Percentiles rank a stretch among this genome's conserved stretches.
phyloP scores from a whole-genome alignment of 2,329 filamentous ascomycete species.

The Penicillium sp. region DNA sequence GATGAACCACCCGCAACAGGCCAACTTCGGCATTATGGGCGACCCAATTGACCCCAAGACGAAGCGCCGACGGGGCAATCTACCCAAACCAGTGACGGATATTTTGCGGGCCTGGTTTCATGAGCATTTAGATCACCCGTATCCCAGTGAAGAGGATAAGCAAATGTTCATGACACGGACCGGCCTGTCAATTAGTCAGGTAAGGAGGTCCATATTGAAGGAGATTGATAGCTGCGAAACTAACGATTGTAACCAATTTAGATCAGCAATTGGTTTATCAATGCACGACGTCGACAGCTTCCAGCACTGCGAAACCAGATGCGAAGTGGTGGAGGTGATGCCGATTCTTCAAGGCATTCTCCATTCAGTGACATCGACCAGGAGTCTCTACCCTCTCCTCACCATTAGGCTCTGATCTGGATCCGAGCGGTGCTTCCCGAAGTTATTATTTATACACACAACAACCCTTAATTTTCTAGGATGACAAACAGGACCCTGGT shows the following conservation, averaged over 20 bases:
- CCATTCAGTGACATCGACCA: conserved; percentile 41
- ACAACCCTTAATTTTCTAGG: neutral
- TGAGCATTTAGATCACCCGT: conserved; percentile 76
- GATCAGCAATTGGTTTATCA: conserved; percentile 59
- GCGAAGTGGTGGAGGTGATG: conserved; percentile 38
- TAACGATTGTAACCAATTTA: conserved; percentile 22
- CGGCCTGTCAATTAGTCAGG: conserved; percentile 71
- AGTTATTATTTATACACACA: neutral
- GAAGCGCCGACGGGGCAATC: conserved; percentile 72
- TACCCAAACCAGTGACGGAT: conserved; percentile 88
- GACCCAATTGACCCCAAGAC: conserved; percentile 42
- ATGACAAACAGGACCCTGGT: neutral
- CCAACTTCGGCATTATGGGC: conserved; percentile 43
- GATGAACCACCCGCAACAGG: conserved; percentile 34
- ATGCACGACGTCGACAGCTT: conserved; percentile 51
- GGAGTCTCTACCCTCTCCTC: conserved; percentile 32
- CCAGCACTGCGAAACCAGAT: conserved; percentile 50
- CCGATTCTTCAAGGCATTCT: conserved; percentile 37
- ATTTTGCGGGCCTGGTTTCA: conserved; percentile 79
- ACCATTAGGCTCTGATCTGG: conserved; percentile 18
- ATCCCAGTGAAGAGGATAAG: conserved; percentile 87
- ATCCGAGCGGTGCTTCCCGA: neutral
- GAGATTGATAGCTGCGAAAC: neutral
- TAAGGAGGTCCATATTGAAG: conserved; percentile 25
- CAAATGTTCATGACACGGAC: conserved; percentile 76